A percentile compares a stretch with the other conserved stretches of the same genome.
Conservation (phyloP, 345 rosid genomes). For the Gynandropsis gynandra region DNA sequence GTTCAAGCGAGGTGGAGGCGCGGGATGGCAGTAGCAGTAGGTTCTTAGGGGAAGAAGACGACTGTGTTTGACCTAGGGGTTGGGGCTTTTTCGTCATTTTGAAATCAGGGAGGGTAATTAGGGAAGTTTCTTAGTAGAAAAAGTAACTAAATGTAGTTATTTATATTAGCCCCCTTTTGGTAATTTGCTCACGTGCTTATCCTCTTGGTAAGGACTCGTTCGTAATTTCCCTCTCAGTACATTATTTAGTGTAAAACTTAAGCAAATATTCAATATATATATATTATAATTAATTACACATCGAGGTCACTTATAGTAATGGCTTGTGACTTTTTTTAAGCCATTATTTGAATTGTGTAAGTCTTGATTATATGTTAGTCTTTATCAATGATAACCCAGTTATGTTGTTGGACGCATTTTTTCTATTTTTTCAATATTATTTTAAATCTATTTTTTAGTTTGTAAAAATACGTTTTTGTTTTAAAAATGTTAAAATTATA, state of each 20-base stretch:
- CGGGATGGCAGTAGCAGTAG: constrained; percentile 21
- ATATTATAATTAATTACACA: too few relatives aligned
- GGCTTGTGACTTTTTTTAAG: neutral
- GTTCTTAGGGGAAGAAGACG: constrained; percentile 46
- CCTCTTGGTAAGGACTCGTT: too few relatives aligned
- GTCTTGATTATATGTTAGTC: neutral
- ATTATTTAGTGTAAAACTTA: too few relatives aligned
- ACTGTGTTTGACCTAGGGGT: constrained; percentile 19
- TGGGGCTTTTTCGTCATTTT: constrained; percentile 17
- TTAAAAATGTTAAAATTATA: too few relatives aligned
- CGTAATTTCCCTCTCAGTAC: too few relatives aligned
- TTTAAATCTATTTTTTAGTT: too few relatives aligned
- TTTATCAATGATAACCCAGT: too few relatives aligned
- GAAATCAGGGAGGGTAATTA: neutral
- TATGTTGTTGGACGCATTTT: too few relatives aligned
- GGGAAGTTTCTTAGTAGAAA: constrained; percentile 9
- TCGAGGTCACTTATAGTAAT: too few relatives aligned
- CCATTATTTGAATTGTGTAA: constrained; percentile 13
- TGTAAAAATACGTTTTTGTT: too few relatives aligned
- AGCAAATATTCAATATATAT: too few relatives aligned
- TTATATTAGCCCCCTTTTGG: constrained; percentile 15
- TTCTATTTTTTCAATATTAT: too few relatives aligned
- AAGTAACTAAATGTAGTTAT: constrained; percentile 13
- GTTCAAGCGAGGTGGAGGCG: constrained; percentile 18
- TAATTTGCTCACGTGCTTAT: constrained; percentile 8